Evolutionary conservation across 768 basidiomycete species (phyloP), one percentile per base, ranked within the genome.

Genomic region (Suillus fuscotomentosus): DNA sequence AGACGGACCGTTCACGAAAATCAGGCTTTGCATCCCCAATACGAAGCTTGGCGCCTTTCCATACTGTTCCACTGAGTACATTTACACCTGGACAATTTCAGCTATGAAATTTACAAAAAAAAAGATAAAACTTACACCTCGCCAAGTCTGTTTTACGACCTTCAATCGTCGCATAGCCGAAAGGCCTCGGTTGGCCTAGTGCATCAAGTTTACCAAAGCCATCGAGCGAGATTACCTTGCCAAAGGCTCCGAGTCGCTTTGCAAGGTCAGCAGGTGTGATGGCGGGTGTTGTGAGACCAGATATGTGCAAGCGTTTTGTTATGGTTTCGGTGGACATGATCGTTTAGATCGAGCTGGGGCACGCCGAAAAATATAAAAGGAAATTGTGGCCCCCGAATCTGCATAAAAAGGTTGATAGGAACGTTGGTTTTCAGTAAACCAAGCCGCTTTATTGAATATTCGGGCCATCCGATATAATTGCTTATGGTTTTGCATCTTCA

Each of bases 41-140:
- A 20, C 92, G 84, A 39, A 95, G 77, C 68, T 90, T 94, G 24
- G 92, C 79, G n/a, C 94, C 94, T 77, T 93, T 94, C 91, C 92
- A 95, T 1, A 86, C 91, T 7, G 90, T 86, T 41, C 94, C 93
- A 65, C 89, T 93, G 34, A 95, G 81, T 3, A 86, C 73, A 71
- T 86, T 93, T 73, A 91, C 79, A 74, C 91, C 91, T 93, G 51
- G 56, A 2, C 3, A 20, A 34, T 34, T 62, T 61, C 51, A 55
- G 24, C 45, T 34, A 61, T 60, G 15, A 54, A 50, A 43, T 38
- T 43, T 20, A 38, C 34, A 45, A 45, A 38, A 36, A 27, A 34
- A 13, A 51, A n/a, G 14, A 66, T 15, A 10, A 13, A 36, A 76
- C 86, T 64, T 69, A 92, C 92, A 94, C 80, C 82, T 85, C 10